Evolutionary conservation across 306 rosid genomes (phyloP), one percentile per base, ranked within the genome.

Genomic region (Dryas alaskensis): DNA sequence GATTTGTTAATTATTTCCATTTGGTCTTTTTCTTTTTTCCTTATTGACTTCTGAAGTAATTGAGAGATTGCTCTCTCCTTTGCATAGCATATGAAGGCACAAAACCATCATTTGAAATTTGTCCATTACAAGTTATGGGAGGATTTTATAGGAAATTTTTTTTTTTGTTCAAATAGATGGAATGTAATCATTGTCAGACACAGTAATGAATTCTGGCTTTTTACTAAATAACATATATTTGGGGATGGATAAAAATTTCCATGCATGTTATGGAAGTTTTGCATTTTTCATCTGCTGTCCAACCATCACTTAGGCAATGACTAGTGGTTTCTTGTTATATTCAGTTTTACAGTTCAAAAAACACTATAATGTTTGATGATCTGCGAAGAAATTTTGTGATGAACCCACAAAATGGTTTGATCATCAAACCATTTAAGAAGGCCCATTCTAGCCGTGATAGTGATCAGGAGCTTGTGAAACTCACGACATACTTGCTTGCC

Each of bases 331-430:
- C 76, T 59, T 67, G 48, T 53, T 76, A 52, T 17, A 50, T 86
- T 78, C 97, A 92, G 95, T 88, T 85, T 81, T 89, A 94, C 88
- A 88, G 53, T 78, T 75, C 95, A 50, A 86, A 83, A 62, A 94
- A 94, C 76, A 91, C 96, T 72, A 90, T 88, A 67, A 94, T 94
- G 97, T 87, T 94, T 67, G 99, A 94, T 48, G 97, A 94, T 82
- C 87, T 94, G 69, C 73, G 95, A 72, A 88, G 97, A 81, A 94
- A 94, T 83, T 94, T 87, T 82, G 97, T 88, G 80, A 94, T 94
- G 98, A 94, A 94, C 78, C 98, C 98, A 10, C 97, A 92, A 75
- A 94, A 91, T 78, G 97, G 98, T 54, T 85, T 94, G 90, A 83
- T 50, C 53, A 89, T 94, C 81, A 94, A 76, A 85, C 98, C 98